Conservation (phyloP, 345 rosid species). For the Citrus reticulata region DNA sequence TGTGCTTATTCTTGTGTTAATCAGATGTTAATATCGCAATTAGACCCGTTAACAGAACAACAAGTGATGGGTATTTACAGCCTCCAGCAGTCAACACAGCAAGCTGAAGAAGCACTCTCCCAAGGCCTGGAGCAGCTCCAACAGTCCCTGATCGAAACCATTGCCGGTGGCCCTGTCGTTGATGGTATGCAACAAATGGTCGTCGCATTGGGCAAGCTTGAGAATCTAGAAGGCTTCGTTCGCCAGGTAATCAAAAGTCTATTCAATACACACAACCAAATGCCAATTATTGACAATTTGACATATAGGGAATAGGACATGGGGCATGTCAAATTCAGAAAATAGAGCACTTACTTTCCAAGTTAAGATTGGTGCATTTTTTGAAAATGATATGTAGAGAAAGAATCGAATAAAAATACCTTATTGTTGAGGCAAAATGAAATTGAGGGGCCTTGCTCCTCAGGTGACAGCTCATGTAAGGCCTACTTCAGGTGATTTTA, state of each 20-base stretch:
- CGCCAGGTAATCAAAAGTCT: constrained; percentile 62
- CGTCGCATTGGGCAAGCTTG: constrained; percentile 71
- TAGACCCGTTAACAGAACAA: constrained; percentile 87
- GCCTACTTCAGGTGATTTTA: constrained; percentile 1
- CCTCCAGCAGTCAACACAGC: constrained; percentile 89
- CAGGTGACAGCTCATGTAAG: background rate
- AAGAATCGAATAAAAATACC: background rate
- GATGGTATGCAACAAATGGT: constrained; percentile 98
- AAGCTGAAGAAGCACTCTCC: constrained; percentile 91
- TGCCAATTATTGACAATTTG: background rate
- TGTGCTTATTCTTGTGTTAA: background rate
- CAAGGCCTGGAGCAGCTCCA: constrained; percentile 94
- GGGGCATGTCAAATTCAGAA: background rate
- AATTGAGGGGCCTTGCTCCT: background rate
- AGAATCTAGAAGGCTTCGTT: constrained; percentile 89
- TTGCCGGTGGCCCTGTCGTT: constrained; percentile 45
- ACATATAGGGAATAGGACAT: background rate
- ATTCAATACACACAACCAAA: too few relatives aligned
- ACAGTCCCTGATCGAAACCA: constrained; percentile 56
- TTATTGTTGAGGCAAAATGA: background rate
- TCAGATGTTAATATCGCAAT: constrained; percentile 71
- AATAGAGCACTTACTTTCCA: background rate
- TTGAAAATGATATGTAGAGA: constrained; percentile 17
- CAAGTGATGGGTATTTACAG: constrained; percentile 88
- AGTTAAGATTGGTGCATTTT: constrained; percentile 8